Conservation (phyloP, 2,329 filamentous ascomycete species). For the Diaporthe helianthi region DNA sequence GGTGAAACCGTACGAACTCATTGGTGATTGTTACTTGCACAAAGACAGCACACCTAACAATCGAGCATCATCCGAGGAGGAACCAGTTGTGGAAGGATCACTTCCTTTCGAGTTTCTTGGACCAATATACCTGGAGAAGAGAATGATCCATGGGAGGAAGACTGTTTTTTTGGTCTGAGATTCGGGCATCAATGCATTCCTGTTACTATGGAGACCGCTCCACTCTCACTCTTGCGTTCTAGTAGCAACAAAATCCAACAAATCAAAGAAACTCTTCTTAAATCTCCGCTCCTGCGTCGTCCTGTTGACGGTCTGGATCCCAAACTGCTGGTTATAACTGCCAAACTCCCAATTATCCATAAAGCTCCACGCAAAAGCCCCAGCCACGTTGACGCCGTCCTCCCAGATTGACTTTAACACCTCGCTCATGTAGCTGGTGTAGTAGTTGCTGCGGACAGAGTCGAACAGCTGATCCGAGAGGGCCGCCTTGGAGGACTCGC, state of each 20-base stretch:
- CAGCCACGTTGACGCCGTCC: slow-evolving; percentile 61
- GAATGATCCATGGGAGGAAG: not conserved
- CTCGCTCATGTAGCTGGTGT: slow-evolving; percentile 60
- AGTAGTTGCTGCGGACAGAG: slow-evolving; percentile 60
- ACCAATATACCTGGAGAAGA: not conserved
- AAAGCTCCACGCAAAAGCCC: slow-evolving; percentile 60
- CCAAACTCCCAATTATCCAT: slow-evolving; percentile 65
- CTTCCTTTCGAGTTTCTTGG: slow-evolving; percentile 5
- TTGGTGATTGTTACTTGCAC: slow-evolving; percentile 24
- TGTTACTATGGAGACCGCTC: too few species aligned
- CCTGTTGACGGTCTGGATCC: slow-evolving; percentile 62
- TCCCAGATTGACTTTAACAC: slow-evolving; percentile 62
- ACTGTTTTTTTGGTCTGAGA: not conserved
- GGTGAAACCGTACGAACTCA: not conserved
- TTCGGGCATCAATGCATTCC: fast-evolving
- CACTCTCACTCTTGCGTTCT: not conserved
- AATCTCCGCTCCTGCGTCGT: slow-evolving; percentile 58
- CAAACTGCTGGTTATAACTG: slow-evolving; percentile 52
- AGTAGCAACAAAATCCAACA: slow-evolving; percentile 56
- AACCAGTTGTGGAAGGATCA: not conserved
- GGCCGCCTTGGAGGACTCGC: slow-evolving; percentile 49
- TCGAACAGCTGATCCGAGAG: slow-evolving; percentile 61
- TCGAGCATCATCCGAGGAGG: not conserved
- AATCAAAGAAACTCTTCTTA: slow-evolving; percentile 66
- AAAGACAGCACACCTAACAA: not conserved